Percentiles rank a stretch among this genome's conserved stretches.
Conservation (phyloP, 1,139 yeast species). For the Zygosaccharomyces pseudobailii region DNA sequence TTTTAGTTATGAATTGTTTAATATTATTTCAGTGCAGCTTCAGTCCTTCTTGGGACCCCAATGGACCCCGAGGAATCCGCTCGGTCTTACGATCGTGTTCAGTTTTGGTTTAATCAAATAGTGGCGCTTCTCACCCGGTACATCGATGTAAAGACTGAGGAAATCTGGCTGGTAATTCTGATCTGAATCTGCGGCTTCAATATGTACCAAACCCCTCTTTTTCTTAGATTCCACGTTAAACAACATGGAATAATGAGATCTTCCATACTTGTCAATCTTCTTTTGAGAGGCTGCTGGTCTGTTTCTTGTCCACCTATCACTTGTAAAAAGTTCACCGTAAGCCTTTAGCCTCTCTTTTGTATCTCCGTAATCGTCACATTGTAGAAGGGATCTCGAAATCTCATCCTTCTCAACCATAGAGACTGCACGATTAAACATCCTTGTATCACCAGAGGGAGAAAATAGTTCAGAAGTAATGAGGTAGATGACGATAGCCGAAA, state of each 20-base stretch:
- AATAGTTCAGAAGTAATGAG: conserved; percentile 72
- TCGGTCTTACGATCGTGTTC: conserved; percentile 33
- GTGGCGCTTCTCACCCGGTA: conserved; percentile 62
- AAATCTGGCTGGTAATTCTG: conserved; percentile 67
- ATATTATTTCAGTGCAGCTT: not conserved
- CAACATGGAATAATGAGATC: conserved; percentile 76
- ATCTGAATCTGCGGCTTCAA: conserved; percentile 66
- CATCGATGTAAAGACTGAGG: conserved; percentile 70
- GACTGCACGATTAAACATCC: conserved; percentile 82
- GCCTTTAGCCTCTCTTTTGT: conserved; percentile 65
- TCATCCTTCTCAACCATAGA: conserved; percentile 66
- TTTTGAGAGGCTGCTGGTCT: conserved; percentile 66
- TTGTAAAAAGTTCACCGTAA: conserved; percentile 64
- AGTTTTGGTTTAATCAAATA: conserved; percentile 61
- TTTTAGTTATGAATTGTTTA: not conserved
- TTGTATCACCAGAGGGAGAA: conserved; percentile 88
- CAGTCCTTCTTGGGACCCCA: conserved; percentile 74
- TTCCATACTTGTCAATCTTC: conserved; percentile 62
- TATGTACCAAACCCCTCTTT: conserved; percentile 61
- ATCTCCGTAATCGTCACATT: conserved; percentile 39
- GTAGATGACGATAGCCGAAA: conserved; percentile 67
- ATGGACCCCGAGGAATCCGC: conserved; percentile 72
- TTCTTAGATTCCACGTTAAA: conserved; percentile 73
- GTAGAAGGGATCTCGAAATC: conserved; percentile 53
- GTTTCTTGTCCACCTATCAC: conserved; percentile 80